These are phyloP conservation scores for Coelastrella sp. DNA, from an alignment of 139 green algal species.

Conservation along the genomic window DNA sequence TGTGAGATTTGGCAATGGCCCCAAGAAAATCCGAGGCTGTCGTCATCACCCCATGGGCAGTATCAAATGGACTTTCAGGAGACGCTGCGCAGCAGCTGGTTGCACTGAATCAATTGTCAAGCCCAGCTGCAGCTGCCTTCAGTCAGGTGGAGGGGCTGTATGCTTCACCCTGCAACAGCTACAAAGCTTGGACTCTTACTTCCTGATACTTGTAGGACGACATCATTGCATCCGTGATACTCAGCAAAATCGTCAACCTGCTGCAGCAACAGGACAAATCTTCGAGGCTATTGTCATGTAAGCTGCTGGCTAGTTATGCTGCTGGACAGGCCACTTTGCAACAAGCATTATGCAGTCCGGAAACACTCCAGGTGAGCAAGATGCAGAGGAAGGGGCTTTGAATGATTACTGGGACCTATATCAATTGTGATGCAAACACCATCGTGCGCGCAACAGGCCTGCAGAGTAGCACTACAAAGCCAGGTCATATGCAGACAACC, in stretches of 20 bases:
- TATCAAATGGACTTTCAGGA: not conserved
- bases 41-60: not conserved
- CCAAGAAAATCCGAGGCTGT: not conserved
- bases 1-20: not conserved
- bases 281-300: slow-evolving; percentile 20
- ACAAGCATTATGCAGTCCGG: not conserved
- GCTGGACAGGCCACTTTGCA: not conserved
- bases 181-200: not conserved
- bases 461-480: too few species aligned
- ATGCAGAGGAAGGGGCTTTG: too few species aligned
- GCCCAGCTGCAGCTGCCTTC: not conserved
- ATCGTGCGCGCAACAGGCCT: too few species aligned
- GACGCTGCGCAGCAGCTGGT: not conserved
- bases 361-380: slow-evolving; percentile 23
- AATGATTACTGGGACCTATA: too few species aligned
- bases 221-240: not conserved
- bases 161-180: too few species aligned
- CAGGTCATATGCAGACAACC: not conserved
- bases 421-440: too few species aligned
- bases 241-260: not conserved
- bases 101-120: not conserved
- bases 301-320: slow-evolving; percentile 33
- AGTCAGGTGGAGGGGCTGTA: too few species aligned
- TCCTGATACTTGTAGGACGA: not conserved
- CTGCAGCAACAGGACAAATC: slow-evolving; percentile 36